phyloP scores from a whole-genome alignment of 768 basidiomycete species.

The Tremella mesenterica region DNA sequence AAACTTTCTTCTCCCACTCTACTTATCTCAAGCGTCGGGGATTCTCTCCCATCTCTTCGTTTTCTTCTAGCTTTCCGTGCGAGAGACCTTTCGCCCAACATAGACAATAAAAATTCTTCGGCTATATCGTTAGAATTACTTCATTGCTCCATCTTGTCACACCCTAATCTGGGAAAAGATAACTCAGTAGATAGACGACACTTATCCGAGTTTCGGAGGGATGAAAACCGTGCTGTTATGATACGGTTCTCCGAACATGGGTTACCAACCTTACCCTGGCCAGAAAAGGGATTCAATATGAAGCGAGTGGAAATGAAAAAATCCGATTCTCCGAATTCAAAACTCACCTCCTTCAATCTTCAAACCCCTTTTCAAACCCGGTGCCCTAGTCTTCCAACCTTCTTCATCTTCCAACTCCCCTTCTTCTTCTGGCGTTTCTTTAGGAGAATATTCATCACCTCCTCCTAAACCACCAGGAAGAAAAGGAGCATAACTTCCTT shows the following conservation, averaged over 20 bases:
- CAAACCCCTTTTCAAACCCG: constrained; percentile 73
- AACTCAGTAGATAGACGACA: too few relatives aligned
- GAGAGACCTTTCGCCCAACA: constrained; percentile 30
- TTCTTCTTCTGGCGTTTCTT: constrained; percentile 40
- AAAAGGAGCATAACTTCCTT: constrained; percentile 87
- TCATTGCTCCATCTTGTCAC: too few relatives aligned
- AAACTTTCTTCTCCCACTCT: constrained; percentile 21
- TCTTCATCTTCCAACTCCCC: constrained; percentile 42
- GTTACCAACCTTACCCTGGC: too few relatives aligned
- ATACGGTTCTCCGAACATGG: too few relatives aligned
- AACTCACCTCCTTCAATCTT: constrained; percentile 49
- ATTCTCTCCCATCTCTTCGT: constrained; percentile 29
- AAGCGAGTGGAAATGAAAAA: too few relatives aligned
- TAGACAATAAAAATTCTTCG: constrained; percentile 38
- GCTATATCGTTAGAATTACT: too few relatives aligned
- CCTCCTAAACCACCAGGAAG: constrained; percentile 86
- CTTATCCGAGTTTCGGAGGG: too few relatives aligned
- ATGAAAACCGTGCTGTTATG: too few relatives aligned
- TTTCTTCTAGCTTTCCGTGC: constrained; percentile 38
- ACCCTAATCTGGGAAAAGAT: too few relatives aligned
- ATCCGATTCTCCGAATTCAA: background rate
- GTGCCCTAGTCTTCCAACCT: constrained; percentile 58
- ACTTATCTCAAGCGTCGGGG: constrained; percentile 25
- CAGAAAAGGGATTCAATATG: too few relatives aligned
- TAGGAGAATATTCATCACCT: constrained; percentile 47